A percentile compares a stretch with the other conserved stretches of the same genome.
Conservation (phyloP, 2,329 filamentous ascomycete species). For the Eurotiales sp. region DNA sequence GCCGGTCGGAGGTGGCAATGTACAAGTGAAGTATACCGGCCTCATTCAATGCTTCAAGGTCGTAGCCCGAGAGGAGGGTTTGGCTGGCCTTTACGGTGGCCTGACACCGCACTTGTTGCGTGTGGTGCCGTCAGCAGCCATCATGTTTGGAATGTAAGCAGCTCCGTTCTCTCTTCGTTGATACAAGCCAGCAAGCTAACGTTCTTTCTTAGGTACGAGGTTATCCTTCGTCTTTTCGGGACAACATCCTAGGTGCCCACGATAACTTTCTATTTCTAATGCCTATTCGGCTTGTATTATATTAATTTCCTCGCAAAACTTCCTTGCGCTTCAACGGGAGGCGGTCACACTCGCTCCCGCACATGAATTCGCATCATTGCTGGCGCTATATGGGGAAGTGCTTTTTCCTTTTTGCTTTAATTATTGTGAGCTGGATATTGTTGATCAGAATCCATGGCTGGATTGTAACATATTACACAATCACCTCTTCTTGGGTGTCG, state of each 20-base stretch:
- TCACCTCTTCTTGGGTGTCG: not conserved
- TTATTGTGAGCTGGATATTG: not conserved
- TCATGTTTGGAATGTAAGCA: conserved; percentile 87
- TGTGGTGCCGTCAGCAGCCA: conserved; percentile 86
- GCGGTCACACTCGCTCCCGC: not conserved
- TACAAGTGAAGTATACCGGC: conserved; percentile 79
- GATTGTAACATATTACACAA: conserved; percentile 4
- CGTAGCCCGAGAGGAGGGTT: conserved; percentile 83
- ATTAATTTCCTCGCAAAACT: not conserved
- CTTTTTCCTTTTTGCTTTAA: not conserved
- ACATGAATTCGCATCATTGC: conserved; percentile 6
- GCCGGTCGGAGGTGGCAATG: conserved; percentile 59
- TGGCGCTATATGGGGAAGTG: conserved; percentile 10
- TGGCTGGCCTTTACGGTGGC: conserved; percentile 82
- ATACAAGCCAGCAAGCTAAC: conserved; percentile 7
- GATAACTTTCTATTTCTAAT: not conserved
- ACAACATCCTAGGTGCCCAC: conserved; percentile 26
- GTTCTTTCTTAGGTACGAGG: conserved; percentile 30
- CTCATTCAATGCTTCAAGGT: conserved; percentile 83
- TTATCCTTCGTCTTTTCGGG: conserved; percentile 31
- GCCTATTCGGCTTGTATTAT: conserved; percentile 8
- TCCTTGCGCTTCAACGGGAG: not conserved
- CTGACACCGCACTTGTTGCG: conserved; percentile 87
- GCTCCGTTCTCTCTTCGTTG: conserved; percentile 25
- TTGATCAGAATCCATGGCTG: not conserved